Evolutionary conservation across 2,329 filamentous ascomycete species (phyloP).

Genomic region (Lojkania enalia): DNA sequence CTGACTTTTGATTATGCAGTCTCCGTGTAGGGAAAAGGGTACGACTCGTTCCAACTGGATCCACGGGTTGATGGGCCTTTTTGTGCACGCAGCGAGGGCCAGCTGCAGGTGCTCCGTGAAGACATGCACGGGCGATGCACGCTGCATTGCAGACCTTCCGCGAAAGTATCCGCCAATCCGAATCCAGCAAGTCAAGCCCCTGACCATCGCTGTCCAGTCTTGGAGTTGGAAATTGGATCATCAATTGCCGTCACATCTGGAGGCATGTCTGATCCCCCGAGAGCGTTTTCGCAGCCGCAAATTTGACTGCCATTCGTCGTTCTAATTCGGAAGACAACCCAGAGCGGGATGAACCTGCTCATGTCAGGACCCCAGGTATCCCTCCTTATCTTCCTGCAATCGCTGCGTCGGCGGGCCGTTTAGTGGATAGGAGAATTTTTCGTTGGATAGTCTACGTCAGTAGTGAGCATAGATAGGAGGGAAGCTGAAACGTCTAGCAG

Average conservation of each 20-base stretch:
- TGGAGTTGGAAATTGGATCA: constrained; percentile 11
- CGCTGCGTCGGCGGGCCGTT: too few species aligned
- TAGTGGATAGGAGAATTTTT: too few species aligned
- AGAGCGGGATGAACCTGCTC: neutral
- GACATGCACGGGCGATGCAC: constrained; percentile 14
- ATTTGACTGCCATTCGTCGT: neutral
- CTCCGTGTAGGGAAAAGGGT: too few species aligned
- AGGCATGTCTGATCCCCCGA: constrained; percentile 17
- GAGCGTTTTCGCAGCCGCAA: constrained; percentile 12
- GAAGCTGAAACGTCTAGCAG: constrained; percentile 12
- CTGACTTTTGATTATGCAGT: constrained; percentile 21
- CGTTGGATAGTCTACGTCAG: too few species aligned
- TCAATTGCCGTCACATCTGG: constrained; percentile 13
- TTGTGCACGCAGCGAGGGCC: constrained; percentile 30
- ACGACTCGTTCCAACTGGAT: too few species aligned
- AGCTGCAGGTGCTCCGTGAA: constrained; percentile 24
- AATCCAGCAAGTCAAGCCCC: constrained; percentile 13
- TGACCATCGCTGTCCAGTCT: constrained; percentile 13
- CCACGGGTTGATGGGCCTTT: constrained; percentile 1
- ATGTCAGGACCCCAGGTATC: neutral
- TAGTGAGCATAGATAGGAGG: neutral
- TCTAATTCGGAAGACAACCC: neutral
- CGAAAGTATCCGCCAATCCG: constrained; percentile 18
- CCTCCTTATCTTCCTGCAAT: neutral
- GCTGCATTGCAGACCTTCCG: constrained; percentile 31